Evolutionary conservation across 2,329 filamentous ascomycete genomes (phyloP).

Genomic region (Albophoma yamanashiensis): DNA sequence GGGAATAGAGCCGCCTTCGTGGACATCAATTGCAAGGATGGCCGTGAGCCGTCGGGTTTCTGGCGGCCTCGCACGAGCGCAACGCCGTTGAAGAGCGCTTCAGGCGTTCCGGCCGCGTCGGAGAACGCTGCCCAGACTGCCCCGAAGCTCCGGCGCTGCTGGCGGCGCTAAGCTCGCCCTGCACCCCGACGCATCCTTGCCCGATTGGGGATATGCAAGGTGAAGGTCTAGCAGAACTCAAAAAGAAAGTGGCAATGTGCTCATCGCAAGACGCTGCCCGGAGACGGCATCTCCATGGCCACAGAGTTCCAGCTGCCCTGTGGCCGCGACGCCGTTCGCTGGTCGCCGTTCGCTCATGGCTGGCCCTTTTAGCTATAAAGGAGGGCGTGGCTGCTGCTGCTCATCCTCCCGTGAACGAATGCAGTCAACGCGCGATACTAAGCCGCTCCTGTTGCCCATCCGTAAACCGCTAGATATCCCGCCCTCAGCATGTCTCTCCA

Average conservation of each 20-base stretch:
- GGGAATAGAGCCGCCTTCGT: too few species aligned
- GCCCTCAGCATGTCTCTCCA: constrained; percentile 19
- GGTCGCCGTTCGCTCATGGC: too few species aligned
- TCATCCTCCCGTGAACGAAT: background rate
- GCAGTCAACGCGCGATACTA: background rate
- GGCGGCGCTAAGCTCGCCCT: background rate
- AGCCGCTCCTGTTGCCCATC: too few species aligned
- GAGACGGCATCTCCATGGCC: background rate
- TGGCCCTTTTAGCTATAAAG: too few species aligned
- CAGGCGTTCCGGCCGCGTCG: too few species aligned
- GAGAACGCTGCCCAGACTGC: too few species aligned
- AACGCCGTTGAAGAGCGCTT: too few species aligned
- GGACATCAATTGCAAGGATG: too few species aligned
- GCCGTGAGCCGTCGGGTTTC: too few species aligned
- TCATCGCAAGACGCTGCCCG: background rate
- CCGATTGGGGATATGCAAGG: background rate
- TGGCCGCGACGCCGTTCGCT: background rate
- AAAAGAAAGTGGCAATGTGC: background rate
- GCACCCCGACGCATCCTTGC: background rate
- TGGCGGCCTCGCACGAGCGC: background rate
- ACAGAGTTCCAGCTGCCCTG: background rate
- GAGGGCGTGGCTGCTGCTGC: too few species aligned
- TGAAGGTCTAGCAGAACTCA: background rate
- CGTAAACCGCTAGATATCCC: background rate
- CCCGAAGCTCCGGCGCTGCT: too few species aligned